phyloP scores from a whole-genome alignment of 116 monocot species.

The Iris pallida region DNA sequence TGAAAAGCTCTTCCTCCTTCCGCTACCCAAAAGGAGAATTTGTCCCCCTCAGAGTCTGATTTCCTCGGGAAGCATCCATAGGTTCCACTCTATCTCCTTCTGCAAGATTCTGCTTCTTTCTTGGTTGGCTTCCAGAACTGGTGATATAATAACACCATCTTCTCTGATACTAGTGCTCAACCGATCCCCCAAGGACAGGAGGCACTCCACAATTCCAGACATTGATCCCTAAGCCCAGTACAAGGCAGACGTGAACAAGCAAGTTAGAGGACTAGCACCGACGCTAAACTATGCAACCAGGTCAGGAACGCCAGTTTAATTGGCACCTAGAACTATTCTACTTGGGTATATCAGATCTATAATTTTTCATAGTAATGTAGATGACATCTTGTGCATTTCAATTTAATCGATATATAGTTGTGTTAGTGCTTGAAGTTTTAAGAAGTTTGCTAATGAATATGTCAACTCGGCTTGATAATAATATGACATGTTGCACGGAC shows the following conservation, averaged over 20 bases:
- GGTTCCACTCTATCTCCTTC: slow-evolving; percentile 17
- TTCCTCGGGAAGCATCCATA: slow-evolving; percentile 16
- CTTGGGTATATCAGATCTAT: neutral
- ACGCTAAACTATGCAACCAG: neutral
- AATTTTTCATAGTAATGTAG: neutral
- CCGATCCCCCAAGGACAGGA: slow-evolving; percentile 57
- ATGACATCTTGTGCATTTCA: neutral
- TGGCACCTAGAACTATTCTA: neutral
- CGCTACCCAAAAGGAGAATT: slow-evolving; percentile 23
- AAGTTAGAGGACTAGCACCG: neutral
- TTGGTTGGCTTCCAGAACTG: slow-evolving; percentile 27
- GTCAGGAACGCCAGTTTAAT: neutral
- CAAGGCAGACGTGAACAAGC: neutral
- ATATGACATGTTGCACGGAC: neutral
- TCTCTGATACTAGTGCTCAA: slow-evolving; percentile 6
- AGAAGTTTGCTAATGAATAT: neutral
- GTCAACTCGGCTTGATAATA: neutral
- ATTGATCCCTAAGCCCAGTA: slow-evolving; percentile 59
- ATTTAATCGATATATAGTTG: neutral
- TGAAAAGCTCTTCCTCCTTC: slow-evolving; percentile 21
- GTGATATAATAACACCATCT: slow-evolving; percentile 19
- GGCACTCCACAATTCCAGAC: slow-evolving; percentile 57
- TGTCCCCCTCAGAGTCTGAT: slow-evolving; percentile 7
- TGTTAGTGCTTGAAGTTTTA: neutral
- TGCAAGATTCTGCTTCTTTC: slow-evolving; percentile 40